Conservation (phyloP, 352 stramenopile species). For the Globisporangium polare region DNA sequence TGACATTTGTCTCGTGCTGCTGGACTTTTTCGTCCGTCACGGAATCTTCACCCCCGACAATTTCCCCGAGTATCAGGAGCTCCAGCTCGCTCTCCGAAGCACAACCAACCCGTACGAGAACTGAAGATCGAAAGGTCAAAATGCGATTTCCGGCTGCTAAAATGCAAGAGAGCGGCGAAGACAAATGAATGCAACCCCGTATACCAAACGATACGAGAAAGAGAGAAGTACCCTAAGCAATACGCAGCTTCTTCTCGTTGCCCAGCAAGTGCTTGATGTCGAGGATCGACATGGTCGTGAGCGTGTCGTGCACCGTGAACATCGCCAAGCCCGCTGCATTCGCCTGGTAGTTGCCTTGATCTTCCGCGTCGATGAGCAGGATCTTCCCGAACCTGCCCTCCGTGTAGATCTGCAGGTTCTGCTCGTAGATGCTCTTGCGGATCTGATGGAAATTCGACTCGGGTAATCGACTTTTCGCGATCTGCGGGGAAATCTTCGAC, state of each 20-base stretch:
- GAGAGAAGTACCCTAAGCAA: neutral
- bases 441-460: neutral
- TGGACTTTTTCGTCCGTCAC: constrained; percentile 67
- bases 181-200: neutral
- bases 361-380: constrained; percentile 23
- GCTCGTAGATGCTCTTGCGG: constrained; percentile 1
- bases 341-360: constrained; percentile 17
- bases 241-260: constrained; percentile 20
- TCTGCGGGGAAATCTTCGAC: neutral
- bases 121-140: neutral
- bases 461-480: neutral
- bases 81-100: constrained; percentile 31
- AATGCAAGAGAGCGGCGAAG: neutral
- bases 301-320: constrained; percentile 23
- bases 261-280: constrained; percentile 32
- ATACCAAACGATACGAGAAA: neutral
- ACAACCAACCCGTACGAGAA: constrained; percentile 21
- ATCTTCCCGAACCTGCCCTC: constrained; percentile 15
- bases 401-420: neutral
- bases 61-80: constrained; percentile 39
- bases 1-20: constrained; percentile 60
- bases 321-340: constrained; percentile 12
- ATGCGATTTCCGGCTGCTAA: neutral
- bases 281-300: constrained; percentile 25
- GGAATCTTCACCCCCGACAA: constrained; percentile 57